These are phyloP conservation scores for Fusarium brachygibbosum DNA, from an alignment of 2,329 filamentous ascomycete genomes.

Conservation along the genomic window DNA sequence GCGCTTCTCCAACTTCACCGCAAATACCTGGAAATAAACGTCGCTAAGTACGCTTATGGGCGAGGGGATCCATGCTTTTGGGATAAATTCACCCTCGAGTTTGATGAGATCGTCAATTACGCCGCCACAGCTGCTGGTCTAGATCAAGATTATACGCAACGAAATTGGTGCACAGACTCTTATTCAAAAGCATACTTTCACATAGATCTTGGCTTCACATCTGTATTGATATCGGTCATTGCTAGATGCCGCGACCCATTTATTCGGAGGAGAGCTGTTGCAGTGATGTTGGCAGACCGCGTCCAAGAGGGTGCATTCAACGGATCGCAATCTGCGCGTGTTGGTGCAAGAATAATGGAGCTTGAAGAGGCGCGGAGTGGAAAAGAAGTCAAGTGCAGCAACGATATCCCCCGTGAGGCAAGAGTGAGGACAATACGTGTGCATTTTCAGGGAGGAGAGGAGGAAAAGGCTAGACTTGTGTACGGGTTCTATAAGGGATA, in stretches of 20 bases:
- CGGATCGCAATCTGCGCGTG: conserved; percentile 8
- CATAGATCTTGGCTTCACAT: conserved; percentile 26
- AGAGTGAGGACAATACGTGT: conserved; percentile 23
- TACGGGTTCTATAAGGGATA: conserved; percentile 18
- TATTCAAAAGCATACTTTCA: conserved; percentile 16
- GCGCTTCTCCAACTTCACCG: conserved; percentile 29
- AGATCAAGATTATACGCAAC: not conserved
- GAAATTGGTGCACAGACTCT: not conserved
- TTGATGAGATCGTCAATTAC: conserved; percentile 7
- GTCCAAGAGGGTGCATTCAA: conserved; percentile 33
- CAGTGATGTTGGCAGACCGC: conserved; percentile 21
- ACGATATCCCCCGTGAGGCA: conserved; percentile 3
- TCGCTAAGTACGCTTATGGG: conserved; percentile 17
- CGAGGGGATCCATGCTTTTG: conserved; percentile 35
- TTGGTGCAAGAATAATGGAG: conserved; percentile 25
- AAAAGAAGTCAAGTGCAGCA: conserved; percentile 3
- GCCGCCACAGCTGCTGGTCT: conserved; percentile 4
- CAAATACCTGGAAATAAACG: conserved; percentile 24
- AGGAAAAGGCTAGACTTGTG: conserved; percentile 10
- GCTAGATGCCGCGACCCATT: conserved; percentile 29
- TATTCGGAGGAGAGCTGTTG: conserved; percentile 16
- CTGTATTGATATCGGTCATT: conserved; percentile 18
- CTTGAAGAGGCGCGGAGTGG: conserved; percentile 25
- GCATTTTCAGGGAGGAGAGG: not conserved
- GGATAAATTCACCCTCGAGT: conserved; percentile 20